Conservation (phyloP, 495 filamentous ascomycete genomes). For the Usnea hakonensis region DNA sequence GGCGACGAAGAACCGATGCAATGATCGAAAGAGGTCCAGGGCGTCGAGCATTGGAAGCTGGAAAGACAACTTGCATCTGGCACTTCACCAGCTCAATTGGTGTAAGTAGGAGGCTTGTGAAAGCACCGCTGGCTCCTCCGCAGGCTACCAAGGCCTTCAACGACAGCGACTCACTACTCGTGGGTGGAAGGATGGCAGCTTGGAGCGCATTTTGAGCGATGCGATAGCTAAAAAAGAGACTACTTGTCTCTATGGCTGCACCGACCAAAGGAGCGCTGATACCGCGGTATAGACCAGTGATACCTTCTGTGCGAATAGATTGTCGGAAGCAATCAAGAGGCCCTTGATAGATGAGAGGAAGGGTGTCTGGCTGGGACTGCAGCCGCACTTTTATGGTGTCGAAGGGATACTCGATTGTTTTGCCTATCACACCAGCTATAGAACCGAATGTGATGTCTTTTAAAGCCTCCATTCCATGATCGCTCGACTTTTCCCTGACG, state of each 20-base stretch:
- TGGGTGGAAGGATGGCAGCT: conserved; percentile 33
- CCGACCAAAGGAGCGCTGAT: conserved; percentile 86
- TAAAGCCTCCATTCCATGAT: conserved; percentile 50
- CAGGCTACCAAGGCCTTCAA: conserved; percentile 65
- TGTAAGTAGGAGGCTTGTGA: conserved; percentile 84
- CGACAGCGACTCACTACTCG: conserved; percentile 42
- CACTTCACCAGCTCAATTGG: conserved; percentile 98
- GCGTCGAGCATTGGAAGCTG: conserved; percentile 30
- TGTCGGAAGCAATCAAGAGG: conserved; percentile 91
- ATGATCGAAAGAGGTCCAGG: conserved; percentile 57
- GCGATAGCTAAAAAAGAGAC: conserved; percentile 83
- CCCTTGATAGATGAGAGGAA: conserved; percentile 74
- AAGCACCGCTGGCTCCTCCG: conserved; percentile 78
- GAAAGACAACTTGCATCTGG: conserved; percentile 78
- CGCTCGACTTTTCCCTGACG: not conserved
- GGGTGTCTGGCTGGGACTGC: conserved; percentile 67
- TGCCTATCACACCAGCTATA: conserved; percentile 80
- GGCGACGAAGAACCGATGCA: conserved; percentile 64
- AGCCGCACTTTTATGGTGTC: conserved; percentile 89
- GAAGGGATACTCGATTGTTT: conserved; percentile 96
- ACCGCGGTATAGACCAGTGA: conserved; percentile 83
- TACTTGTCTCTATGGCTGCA: conserved; percentile 88
- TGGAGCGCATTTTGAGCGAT: conserved; percentile 62
- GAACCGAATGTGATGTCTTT: conserved; percentile 83
- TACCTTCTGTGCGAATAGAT: conserved; percentile 63